Base-by-base conservation (phyloP, 805 yeast genomes). In the Starmera caribaea region DNA sequence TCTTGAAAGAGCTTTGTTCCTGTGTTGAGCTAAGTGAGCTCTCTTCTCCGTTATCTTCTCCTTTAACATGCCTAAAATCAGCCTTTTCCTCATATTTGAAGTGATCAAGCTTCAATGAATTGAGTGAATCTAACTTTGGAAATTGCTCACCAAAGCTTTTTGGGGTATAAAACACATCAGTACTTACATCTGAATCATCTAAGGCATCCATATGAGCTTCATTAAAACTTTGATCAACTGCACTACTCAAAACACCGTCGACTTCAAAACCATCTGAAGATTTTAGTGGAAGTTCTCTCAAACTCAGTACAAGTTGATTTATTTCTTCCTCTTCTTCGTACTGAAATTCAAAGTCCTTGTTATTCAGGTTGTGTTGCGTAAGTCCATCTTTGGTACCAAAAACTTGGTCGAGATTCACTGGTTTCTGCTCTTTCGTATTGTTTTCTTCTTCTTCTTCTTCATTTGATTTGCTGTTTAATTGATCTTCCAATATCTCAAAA, bases 81-180 rank as follows among this genome's bases (percentile, higher is more conserved):
- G 14, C 9, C 36, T 37, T 15, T 16, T 17, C 17, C 36, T 34
- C 28, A 10, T n/a, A 34, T 12, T 13, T 12, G 16, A 10, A 13
- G 8, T 32, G 24, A 15, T 30, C n/a, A 16, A 32, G 39, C 9
- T 38, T 32, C 21, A 39, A 30, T 3, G 10, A 13, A 3, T 35
- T 43, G 1, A 36, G 40, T 24, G 15, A 10, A 12, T 41, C 43
- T 8, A 40, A n/a, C 16, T 34, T 5, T 21, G 41, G 40, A 27
- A 44, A 38, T 8, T 40, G 45, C 8, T 37, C 35, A 14, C 35
- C 41, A 8, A 45, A 30, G 34, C 50, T 51, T 42, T 44, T 53
- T 17, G 57, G 57, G 3, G 57, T 53, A 30, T 50, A 48, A 32
- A 47, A 50, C 3, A 41, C 55, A 28, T 35, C 36, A 12, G 44